Evolutionary conservation across 75 land plant species (phyloP).

Genomic region (Pinus tabuliformis): DNA sequence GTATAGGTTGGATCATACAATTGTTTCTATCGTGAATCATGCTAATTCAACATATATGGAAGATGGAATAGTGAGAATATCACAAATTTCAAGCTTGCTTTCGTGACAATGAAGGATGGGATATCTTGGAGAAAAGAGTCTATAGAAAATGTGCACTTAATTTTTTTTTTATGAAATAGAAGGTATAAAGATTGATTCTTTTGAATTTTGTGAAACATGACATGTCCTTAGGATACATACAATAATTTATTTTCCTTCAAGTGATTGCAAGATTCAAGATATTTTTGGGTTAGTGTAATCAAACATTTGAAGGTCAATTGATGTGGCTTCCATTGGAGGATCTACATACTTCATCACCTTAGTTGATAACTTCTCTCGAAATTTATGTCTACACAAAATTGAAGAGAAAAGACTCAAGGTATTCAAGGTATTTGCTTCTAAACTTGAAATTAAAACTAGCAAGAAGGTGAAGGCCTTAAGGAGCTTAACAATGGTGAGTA

Average conservation of each 20-base stretch:
- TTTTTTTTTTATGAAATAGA: background rate
- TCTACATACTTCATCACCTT: background rate
- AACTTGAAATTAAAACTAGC: background rate
- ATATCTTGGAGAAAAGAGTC: background rate
- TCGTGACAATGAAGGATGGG: background rate
- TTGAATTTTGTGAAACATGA: background rate
- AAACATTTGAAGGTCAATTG: background rate
- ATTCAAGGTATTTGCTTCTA: background rate
- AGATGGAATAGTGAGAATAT: background rate
- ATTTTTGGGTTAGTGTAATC: background rate
- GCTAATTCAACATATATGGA: background rate
- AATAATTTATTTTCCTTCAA: background rate
- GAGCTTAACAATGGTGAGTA: background rate
- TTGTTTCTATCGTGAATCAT: background rate
- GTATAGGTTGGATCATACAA: no score
- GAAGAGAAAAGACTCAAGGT: no score
- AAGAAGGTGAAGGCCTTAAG: background rate
- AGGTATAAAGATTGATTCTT: background rate
- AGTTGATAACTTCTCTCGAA: slow-evolving; percentile 8
- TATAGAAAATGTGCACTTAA: background rate
- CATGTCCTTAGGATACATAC: background rate
- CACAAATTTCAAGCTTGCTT: background rate
- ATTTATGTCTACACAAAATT: no score
- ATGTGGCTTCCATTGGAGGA: background rate
- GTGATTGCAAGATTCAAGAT: background rate